phyloP scores from a whole-genome alignment of 106 monocot genomes.

The Acorus gramineus region DNA sequence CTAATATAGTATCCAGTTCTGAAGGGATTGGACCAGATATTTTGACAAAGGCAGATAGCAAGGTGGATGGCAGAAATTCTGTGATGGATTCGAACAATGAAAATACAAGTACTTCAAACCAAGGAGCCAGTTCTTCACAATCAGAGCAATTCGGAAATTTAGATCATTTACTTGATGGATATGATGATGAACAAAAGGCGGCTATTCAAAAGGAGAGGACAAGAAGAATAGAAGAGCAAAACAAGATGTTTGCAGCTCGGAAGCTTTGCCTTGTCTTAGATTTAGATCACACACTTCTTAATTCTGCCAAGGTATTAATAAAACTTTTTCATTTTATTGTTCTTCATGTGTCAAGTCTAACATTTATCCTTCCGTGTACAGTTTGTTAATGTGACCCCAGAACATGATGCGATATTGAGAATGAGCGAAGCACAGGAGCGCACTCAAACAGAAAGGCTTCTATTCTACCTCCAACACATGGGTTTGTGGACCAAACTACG shows the following conservation, averaged over 20 bases:
- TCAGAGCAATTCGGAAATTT: slow-evolving; percentile 57
- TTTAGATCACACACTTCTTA: slow-evolving; percentile 96
- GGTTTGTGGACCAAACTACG: slow-evolving; percentile 98
- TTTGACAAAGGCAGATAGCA: slow-evolving; percentile 6
- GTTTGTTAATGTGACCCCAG: slow-evolving; percentile 79
- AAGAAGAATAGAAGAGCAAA: slow-evolving; percentile 90
- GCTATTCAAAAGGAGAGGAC: slow-evolving; percentile 86
- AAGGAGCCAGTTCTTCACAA: slow-evolving; percentile 12
- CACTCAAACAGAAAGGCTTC: slow-evolving; percentile 49
- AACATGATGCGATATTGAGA: slow-evolving; percentile 76
- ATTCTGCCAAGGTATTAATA: slow-evolving; percentile 86
- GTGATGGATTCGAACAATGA: slow-evolving; percentile 12
- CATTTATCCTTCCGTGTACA: slow-evolving; percentile 8
- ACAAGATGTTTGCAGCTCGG: slow-evolving; percentile 71
- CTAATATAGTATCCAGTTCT: slow-evolving; percentile 21
- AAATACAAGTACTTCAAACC: slow-evolving; percentile 7
- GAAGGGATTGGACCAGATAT: slow-evolving; percentile 5
- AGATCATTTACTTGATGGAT: slow-evolving; percentile 82
- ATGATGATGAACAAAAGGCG: slow-evolving; percentile 78
- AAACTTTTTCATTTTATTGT: background rate
- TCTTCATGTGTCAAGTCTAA: background rate
- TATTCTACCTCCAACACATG: slow-evolving; percentile 84
- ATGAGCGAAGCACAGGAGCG: slow-evolving; percentile 85
- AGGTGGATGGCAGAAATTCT: slow-evolving; percentile 3
- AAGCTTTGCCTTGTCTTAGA: slow-evolving; percentile 91